Conservation (phyloP, 164 flowering plant species). For the Houttuynia cordata region DNA sequence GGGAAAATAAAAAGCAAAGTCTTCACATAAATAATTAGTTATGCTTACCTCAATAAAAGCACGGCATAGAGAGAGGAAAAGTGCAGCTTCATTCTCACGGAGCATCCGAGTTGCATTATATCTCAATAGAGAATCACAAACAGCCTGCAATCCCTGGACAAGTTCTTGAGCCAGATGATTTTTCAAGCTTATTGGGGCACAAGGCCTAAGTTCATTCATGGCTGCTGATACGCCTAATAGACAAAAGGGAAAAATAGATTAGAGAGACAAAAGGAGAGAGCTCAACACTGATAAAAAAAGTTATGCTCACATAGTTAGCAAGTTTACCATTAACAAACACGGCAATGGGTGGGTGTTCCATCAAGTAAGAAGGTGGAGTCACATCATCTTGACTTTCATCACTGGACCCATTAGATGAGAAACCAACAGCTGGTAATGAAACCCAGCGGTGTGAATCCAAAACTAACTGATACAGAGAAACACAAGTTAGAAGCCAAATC, state of each 20-base stretch:
- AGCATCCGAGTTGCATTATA: conserved; percentile 80
- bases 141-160: conserved; percentile 68
- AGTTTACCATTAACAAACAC: conserved; percentile 82
- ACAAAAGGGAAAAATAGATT: not conserved
- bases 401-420: conserved; percentile 37
- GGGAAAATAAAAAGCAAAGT: not conserved
- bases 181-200: conserved; percentile 87
- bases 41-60: conserved; percentile 72
- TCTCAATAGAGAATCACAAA: conserved; percentile 63
- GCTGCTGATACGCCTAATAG: conserved; percentile 81
- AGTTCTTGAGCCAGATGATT: conserved; percentile 70
- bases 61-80: conserved; percentile 83
- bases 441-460: conserved; percentile 99
- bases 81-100: conserved; percentile 60
- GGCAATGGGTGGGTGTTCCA: conserved; percentile 99
- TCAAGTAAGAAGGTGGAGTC: conserved; percentile 78
- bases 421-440: conserved; percentile 80
- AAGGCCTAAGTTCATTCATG: conserved; percentile 96
- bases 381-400: conserved; percentile 82
- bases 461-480: conserved; percentile 43
- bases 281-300: not conserved
- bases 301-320: not conserved
- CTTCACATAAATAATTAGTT: not conserved
- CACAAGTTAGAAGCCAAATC: not conserved
- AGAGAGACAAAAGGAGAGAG: not conserved